phyloP scores from a whole-genome alignment of 2,329 filamentous ascomycete species.

The Cladosporium sp. region DNA sequence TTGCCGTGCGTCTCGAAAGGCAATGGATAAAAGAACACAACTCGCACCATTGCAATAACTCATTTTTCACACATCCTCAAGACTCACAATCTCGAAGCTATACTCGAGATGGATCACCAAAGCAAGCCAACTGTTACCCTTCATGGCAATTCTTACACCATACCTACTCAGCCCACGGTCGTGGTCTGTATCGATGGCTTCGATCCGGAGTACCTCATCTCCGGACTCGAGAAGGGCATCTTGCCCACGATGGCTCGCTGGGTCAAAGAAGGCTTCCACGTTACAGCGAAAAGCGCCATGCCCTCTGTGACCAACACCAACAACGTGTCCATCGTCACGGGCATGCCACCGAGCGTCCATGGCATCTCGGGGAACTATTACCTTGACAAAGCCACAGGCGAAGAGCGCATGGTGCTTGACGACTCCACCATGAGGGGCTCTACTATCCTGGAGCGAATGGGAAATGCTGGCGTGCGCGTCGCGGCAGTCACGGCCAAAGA shows the following conservation, averaged over 20 bases:
- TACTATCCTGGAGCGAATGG: constrained; percentile 45
- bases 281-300: constrained; percentile 43
- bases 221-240: constrained; percentile 38
- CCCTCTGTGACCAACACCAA: constrained; percentile 50
- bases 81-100: background rate
- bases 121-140: constrained; percentile 10
- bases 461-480: constrained; percentile 41
- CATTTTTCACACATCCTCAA: background rate
- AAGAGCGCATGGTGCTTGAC: constrained; percentile 46
- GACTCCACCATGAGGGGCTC: constrained; percentile 44
- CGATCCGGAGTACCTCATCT: constrained; percentile 44
- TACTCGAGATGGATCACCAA: background rate
- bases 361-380: constrained; percentile 49
- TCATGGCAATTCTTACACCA: constrained; percentile 35
- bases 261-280: constrained; percentile 41
- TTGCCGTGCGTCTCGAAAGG: background rate
- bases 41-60: background rate
- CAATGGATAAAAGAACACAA: background rate
- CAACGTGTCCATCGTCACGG: constrained; percentile 49
- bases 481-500: constrained; percentile 49
- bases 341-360: constrained; percentile 41
- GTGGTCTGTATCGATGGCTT: constrained; percentile 49
- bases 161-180: constrained; percentile 41
- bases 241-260: constrained; percentile 38
- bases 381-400: constrained; percentile 41